These are phyloP conservation scores for Chytriomyces hyalinus DNA, from an alignment of 192 early-diverging fungal species.

Conservation along the genomic window DNA sequence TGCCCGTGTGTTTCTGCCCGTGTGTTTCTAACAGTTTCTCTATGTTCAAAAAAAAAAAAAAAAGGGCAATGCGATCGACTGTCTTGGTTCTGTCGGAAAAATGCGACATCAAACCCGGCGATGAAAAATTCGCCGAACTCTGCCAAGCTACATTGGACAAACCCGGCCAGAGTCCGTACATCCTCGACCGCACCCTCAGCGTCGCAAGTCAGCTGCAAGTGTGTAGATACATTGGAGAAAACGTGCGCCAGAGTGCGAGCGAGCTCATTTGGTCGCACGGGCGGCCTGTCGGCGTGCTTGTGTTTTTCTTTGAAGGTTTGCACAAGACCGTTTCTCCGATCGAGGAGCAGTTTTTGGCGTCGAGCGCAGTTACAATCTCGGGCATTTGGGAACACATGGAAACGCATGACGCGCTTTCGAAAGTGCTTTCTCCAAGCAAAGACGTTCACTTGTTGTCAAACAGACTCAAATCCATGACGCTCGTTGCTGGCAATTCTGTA, in stretches of 20 bases:
- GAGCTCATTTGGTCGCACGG: slow-evolving; percentile 36
- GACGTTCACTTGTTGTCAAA: slow-evolving; percentile 2
- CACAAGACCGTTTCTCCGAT: slow-evolving; percentile 12
- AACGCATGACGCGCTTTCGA: slow-evolving; percentile 26
- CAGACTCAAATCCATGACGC: background rate
- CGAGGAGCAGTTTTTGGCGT: slow-evolving; percentile 28
- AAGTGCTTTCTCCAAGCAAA: slow-evolving; percentile 8
- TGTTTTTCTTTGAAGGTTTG: slow-evolving; percentile 29
- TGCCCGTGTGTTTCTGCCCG: too few relatives aligned
- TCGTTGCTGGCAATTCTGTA: background rate
- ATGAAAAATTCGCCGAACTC: slow-evolving; percentile 33
- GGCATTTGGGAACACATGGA: slow-evolving; percentile 31
- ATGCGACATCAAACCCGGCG: slow-evolving; percentile 33
- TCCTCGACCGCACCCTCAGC: slow-evolving; percentile 18
- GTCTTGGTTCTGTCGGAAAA: slow-evolving; percentile 25
- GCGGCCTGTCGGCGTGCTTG: slow-evolving; percentile 25
- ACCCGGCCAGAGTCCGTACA: background rate
- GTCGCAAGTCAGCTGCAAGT: slow-evolving; percentile 36
- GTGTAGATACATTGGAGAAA: slow-evolving; percentile 31
- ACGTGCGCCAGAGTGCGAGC: slow-evolving; percentile 11
- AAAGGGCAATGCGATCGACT: slow-evolving; percentile 27
- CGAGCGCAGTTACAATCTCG: slow-evolving; percentile 9
- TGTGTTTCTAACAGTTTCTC: background rate
- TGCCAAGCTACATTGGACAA: slow-evolving; percentile 29
- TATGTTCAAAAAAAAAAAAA: background rate